A percentile compares a stretch with the other conserved stretches of the same genome.
Conservation (phyloP, 371 early-diverging fungal genomes). For the Zancudomyces culisetae region DNA sequence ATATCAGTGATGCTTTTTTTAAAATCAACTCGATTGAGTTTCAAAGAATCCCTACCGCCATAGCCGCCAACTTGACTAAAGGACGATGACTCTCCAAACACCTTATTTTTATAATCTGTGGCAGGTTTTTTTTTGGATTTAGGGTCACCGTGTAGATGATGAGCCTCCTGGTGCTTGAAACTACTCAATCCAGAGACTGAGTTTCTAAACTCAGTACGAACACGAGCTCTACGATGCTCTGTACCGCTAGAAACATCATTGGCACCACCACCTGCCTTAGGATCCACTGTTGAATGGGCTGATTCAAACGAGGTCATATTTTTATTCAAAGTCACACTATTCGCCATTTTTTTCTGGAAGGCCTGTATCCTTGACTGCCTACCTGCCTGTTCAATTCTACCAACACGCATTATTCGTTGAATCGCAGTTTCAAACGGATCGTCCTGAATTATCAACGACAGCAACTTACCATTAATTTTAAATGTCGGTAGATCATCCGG, state of each 20-base stretch:
- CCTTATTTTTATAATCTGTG: too few species aligned
- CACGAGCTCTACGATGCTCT: neutral
- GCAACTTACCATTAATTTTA: slow-evolving; percentile 14
- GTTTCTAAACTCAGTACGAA: neutral
- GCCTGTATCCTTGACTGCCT: slow-evolving; percentile 20
- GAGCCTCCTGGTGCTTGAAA: too few species aligned
- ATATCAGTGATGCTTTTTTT: neutral
- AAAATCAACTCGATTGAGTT: neutral
- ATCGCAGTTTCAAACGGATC: slow-evolving; percentile 27
- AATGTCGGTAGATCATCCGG: slow-evolving; percentile 22
- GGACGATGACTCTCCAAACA: too few species aligned
- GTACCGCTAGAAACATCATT: too few species aligned
- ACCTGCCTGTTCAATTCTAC: slow-evolving; percentile 22
- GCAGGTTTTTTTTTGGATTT: too few species aligned
- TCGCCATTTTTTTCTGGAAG: slow-evolving; percentile 17
- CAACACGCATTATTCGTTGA: slow-evolving; percentile 18
- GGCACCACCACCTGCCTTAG: too few species aligned
- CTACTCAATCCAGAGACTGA: neutral
- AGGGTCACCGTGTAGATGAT: too few species aligned
- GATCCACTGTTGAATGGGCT: too few species aligned
- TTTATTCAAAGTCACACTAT: too few species aligned
- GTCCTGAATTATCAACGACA: slow-evolving; percentile 23
- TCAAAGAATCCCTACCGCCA: too few species aligned
- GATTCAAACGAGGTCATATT: too few species aligned
- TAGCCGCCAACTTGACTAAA: too few species aligned